Base-by-base conservation (phyloP, 1,284 basidiomycete genomes). In the Tilletia horrida region DNA sequence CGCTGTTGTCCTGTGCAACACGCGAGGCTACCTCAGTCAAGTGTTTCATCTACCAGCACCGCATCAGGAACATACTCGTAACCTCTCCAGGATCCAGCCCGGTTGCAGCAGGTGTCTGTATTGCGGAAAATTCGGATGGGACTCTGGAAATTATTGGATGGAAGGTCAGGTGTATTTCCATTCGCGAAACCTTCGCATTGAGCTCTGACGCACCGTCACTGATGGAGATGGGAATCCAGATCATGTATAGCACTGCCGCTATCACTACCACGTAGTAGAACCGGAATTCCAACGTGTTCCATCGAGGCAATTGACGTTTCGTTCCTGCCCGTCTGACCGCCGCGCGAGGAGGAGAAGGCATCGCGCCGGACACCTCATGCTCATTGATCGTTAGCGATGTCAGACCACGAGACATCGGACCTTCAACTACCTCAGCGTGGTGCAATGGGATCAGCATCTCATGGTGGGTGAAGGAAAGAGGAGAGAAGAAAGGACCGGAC, bases 231-330 rank as follows among this genome's bases (percentile, higher is more conserved):
- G 93, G 92, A 70, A 91, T 85, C 86, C 88, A 92, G 3, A 87
- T 83, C 90, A 97, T 91, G 66, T 88, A 77, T 0, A 91, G 89
- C 11, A 97, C 83, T 14, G 86, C 88, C 25, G 90, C 64, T 16
- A 84, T 80, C 45, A 89, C 88, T 1, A 89, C 84, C 29, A 88
- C 70, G 69, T 85, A 88, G 83, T 97, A 97, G 64, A 90, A 77
- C 69, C 87, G 84, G 84, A 96, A 97, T 82, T 97, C 95, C 18
- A 84, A 82, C 0, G 92, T 91, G 59, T 83, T 83, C 95, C 94
- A 97, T 83, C 90, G 73, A 44, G 84, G 27, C 55, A 29, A 40
- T 11, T 40, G 55, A 25, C 55, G 25, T 35, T 16, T 59, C 50
- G 21, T 52, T 27, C n/a, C n/a, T 27, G 7, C 55, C 55, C 16